Evolutionary conservation across 495 filamentous ascomycete genomes (phyloP), one percentile per base, ranked within the genome.

Genomic region (Darksidea phi): DNA sequence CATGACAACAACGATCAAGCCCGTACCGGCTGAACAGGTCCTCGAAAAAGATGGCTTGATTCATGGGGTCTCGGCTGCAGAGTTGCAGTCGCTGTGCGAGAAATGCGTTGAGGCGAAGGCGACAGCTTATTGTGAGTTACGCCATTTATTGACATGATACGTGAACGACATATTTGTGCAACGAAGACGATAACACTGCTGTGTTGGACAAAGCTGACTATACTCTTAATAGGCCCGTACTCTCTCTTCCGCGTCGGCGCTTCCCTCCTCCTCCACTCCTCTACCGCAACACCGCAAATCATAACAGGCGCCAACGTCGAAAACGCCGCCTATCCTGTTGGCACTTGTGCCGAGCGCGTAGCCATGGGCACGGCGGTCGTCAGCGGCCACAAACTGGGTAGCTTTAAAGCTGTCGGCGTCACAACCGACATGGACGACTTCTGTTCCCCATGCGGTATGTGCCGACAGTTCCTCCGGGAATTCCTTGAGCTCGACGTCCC

Each of bases 171-270:
- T 4, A 32, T 32, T 4, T 32, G 28, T 3, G 4, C 3, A 4
- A 32, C 28, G 10, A 10, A 32, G 28, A 10, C 28, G 3, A 10
- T 32, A 10, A 32, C 10, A 32, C 28, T 32, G 10, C 28, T 10
- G 28, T 32, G 10, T 32, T 10, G 28, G 28, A 10, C 28, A 32
- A 32, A 32, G 10, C 28, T 32, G 10, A 32, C 3, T 10, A 4
- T 32, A 3, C 4, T 32, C 4, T 32, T 32, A 10, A 25, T 54
- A 88, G 86, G 86, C 73, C 94, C 91, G 10, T 97, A 98, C 79
- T 95, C 89, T 65, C 81, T 86, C 54, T 98, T 97, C 84, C 90
- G 83, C 41, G 94, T 98, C 63, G 94, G 94, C 58, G 86, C 88
- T 47, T 84, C 86, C 32, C 74, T 98, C 54, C 83, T 98, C 57